Evolutionary conservation across 805 yeast species (phyloP), one percentile per base, ranked within the genome.

Genomic region (Nakazawaea molendinolei): DNA sequence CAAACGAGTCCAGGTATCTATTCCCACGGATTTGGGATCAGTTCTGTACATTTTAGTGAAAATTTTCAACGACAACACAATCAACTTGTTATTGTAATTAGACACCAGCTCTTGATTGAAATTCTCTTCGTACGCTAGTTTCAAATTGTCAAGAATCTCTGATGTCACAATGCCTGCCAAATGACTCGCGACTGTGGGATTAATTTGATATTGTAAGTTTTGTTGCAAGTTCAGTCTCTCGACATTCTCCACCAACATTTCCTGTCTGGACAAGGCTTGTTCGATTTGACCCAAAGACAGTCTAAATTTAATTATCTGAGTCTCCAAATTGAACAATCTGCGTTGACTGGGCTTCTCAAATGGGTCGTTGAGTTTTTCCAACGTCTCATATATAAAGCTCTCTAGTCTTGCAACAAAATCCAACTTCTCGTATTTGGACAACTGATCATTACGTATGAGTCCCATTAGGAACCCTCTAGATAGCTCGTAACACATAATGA

Each of bases 1-100:
- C 4, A 50, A 34, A 8, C 33, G 27, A 13, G 38, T 33, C 52
- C 53, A 50, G 2, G 51, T 42, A 3, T 31, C 30, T 3, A 39
- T 34, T 3, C 34, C 24, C 8, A 45, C 35, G 1, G 27, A 35
- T 1, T 30, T 14, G 5, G 40, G 29, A 17, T 40, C 39, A 3
- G 24, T 7, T 6, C 38, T 29, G 27, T 41, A 34, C n/a, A 34
- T 17, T 9, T 40, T 20, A 3, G 39, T 23, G 4, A 43, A 36
- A 6, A 31, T 13, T n/a, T 39, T 19, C 7, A 46, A 28, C 9
- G 34, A 18, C n/a, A 22, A 18, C 15, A 34, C 15, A 17, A 27
- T 28, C 16, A 18, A 3, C 4, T 19, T 12, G 15, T 29, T 18
- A 13, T 29, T 13, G 3, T 22, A 18, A 3, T 8, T 19, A 5